Conservation (phyloP, 257 asterid genomes). For the Jasminum sambac region DNA sequence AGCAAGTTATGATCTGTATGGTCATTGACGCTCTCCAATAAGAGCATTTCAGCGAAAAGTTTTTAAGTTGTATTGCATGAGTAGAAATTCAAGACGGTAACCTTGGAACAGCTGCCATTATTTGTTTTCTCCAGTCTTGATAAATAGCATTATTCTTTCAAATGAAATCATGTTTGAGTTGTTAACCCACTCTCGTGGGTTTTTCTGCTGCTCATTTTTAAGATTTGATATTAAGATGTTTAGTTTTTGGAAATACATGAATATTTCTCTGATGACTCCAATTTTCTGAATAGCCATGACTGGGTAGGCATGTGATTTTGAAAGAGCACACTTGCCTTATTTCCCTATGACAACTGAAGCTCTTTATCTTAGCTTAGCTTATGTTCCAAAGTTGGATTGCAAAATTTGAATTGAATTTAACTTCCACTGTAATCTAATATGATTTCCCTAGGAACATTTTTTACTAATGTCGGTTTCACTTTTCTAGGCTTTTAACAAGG, state of each 20-base stretch:
- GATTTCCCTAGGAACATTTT: conserved; percentile 1
- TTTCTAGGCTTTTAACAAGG: conserved; percentile 71
- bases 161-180: background rate
- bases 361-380: background rate
- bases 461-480: conserved; percentile 16
- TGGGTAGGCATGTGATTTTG: background rate
- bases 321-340: background rate
- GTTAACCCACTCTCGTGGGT: background rate
- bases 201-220: background rate
- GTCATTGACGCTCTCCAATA: background rate
- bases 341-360: background rate
- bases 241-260: background rate
- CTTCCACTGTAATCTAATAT: conserved; percentile 6
- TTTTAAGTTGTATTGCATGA: background rate
- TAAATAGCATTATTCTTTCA: background rate
- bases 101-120: background rate
- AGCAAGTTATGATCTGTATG: background rate
- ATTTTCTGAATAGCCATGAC: background rate
- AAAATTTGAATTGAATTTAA: background rate
- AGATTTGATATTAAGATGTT: background rate
- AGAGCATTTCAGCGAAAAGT: background rate
- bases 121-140: background rate
- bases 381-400: background rate
- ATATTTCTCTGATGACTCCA: background rate
- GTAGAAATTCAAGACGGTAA: background rate